phyloP scores from a whole-genome alignment of 805 yeast species.

The Cyberlindnera bimundalis region DNA sequence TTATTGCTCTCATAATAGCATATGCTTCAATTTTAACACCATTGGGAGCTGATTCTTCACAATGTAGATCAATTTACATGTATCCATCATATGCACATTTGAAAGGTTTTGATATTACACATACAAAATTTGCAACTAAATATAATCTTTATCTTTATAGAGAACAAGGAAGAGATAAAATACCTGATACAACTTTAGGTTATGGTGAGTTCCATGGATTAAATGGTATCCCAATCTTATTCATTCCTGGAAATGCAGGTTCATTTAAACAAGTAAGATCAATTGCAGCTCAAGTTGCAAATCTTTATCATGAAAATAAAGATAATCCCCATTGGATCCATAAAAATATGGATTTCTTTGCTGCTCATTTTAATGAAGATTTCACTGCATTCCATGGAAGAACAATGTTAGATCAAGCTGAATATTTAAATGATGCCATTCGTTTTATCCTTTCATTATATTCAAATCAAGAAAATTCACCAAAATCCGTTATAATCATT shows the following conservation, averaged over 20 bases:
- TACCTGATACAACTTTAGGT: slow-evolving; percentile 40
- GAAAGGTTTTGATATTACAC: slow-evolving; percentile 64
- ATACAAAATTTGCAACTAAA: slow-evolving; percentile 70
- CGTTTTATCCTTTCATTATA: slow-evolving; percentile 71
- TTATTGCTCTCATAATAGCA: slow-evolving; percentile 6
- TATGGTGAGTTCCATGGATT: slow-evolving; percentile 28
- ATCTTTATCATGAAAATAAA: slow-evolving; percentile 38
- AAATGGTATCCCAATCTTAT: slow-evolving; percentile 82
- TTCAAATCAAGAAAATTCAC: slow-evolving; percentile 35
- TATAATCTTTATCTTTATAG: slow-evolving; percentile 84
- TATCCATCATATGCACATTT: slow-evolving; percentile 79
- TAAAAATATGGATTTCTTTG: slow-evolving; percentile 71
- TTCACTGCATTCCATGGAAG: slow-evolving; percentile 95
- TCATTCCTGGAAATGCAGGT: slow-evolving; percentile 98
- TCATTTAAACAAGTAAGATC: slow-evolving; percentile 86
- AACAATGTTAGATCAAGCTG: slow-evolving; percentile 91
- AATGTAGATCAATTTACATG: slow-evolving; percentile 74
- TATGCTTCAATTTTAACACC: slow-evolving; percentile 3
- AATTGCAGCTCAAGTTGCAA: slow-evolving; percentile 79
- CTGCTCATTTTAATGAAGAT: slow-evolving; percentile 94
- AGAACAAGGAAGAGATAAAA: slow-evolving; percentile 67
- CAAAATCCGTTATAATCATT: slow-evolving; percentile 69
- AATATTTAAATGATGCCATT: slow-evolving; percentile 85
- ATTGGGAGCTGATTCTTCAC: slow-evolving; percentile 45
- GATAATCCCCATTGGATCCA: slow-evolving; percentile 23